Base-by-base conservation (phyloP, 495 filamentous ascomycete species). In the Extremus antarcticus region DNA sequence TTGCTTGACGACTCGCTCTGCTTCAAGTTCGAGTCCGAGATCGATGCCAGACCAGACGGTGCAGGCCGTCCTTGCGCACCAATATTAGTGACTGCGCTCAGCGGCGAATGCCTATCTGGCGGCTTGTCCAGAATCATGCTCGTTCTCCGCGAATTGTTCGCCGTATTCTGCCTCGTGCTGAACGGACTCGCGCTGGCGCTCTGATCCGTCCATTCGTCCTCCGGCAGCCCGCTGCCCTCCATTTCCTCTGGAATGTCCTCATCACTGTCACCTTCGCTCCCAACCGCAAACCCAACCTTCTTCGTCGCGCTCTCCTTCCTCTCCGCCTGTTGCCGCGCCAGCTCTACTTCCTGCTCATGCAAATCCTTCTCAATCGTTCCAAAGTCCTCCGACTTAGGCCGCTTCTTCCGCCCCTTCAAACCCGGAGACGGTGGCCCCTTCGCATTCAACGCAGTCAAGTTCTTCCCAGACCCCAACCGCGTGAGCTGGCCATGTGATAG, bases 141-240 rank as follows among this genome's bases (percentile, higher is more conserved):
- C 19, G 55, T 43, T 50, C 54, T 61, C 41, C 62, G 19, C n/a
- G 65, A 67, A 50, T 72, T 71, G n/a, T 66, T 63, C 43, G 67
- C 65, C 21, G 69, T 72, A 51, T 70, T 69, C 20, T 64, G 59
- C 25, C 70, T 60, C 43, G 70, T 72, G n/a, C 68, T 71, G 39
- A 56, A 65, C 22, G 70, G 70, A 47, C 68, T 71, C 50, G 70
- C 68, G 23, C 68, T 71, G 2, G 67, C 66, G 49, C 70, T 72
- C 24, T 71, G 64, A 38, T 72, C 70, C 15, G 70, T 72, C 70
- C 70, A 72, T 16, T 59, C 69, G 47, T 72, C 61, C 56, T 71
- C 70, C 35, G 68, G 61, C 39, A 52, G 19, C 13, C 41, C 51
- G 16, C 17, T 39, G 29, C 55, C 56, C 21, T 62, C 55, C 55